A percentile compares a stretch with the other conserved stretches of the same genome.
These are phyloP conservation scores for Fusarium anguioides DNA, from an alignment of 2,329 filamentous ascomycete species.

Conservation along the genomic window DNA sequence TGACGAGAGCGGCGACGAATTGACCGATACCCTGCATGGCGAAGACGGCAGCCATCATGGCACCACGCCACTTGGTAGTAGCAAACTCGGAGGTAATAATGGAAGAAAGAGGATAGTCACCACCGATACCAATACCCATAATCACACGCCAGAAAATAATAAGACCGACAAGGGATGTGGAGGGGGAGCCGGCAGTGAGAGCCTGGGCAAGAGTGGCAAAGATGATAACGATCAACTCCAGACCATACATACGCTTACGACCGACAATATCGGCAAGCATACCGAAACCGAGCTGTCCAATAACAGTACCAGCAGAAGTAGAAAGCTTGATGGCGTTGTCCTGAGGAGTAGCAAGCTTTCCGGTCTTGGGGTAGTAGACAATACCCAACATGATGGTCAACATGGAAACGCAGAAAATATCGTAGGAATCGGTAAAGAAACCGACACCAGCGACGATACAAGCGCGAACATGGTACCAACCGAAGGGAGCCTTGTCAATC, in stretches of 20 bases:
- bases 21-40: conserved; percentile 90
- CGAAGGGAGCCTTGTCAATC: conserved; percentile 83
- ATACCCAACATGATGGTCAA: conserved; percentile 81
- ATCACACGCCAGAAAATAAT: conserved; percentile 86
- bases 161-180: conserved; percentile 71
- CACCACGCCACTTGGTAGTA: conserved; percentile 85
- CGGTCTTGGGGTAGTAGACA: conserved; percentile 73
- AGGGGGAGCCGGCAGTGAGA: conserved; percentile 70
- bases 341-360: conserved; percentile 71
- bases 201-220: conserved; percentile 80
- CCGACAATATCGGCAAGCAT: conserved; percentile 81
- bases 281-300: conserved; percentile 84
- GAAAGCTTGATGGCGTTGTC: conserved; percentile 89
- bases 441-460: conserved; percentile 83
- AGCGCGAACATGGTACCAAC: conserved; percentile 85
- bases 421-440: conserved; percentile 90
- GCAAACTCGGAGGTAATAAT: conserved; percentile 89
- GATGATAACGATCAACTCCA: conserved; percentile 84
- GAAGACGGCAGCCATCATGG: conserved; percentile 89
- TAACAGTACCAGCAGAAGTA: conserved; percentile 83
- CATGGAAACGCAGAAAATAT: conserved; percentile 82
- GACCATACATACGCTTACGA: conserved; percentile 77
- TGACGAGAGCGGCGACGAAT: conserved; percentile 78
- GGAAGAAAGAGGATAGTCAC: conserved; percentile 82
- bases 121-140: conserved; percentile 63